These are phyloP conservation scores for Solanum bulbocastanum DNA, from an alignment of 257 asterid species.

Conservation along the genomic window DNA sequence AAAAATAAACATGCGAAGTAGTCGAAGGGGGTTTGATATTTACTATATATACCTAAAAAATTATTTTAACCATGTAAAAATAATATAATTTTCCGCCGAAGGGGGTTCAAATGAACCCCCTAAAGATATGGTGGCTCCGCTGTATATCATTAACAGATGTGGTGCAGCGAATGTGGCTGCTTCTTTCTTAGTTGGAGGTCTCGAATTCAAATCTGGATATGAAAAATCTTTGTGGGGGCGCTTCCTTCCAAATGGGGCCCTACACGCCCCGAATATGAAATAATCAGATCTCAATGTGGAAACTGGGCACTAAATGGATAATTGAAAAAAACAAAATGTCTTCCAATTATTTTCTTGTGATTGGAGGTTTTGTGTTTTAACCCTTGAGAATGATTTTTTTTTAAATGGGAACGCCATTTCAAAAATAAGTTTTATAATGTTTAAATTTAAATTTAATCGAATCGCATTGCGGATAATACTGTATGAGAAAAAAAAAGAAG, in stretches of 20 bases:
- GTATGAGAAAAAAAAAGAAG: background rate
- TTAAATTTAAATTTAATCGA: background rate
- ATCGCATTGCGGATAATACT: fast-evolving
- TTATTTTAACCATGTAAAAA: no score
- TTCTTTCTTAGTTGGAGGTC: background rate
- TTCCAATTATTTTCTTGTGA: background rate
- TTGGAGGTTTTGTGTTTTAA: background rate
- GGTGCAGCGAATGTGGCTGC: background rate
- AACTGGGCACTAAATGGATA: background rate
- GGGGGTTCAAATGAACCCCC: no score
- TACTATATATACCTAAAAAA: no score
- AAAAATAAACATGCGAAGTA: no score
- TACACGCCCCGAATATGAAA: fast-evolving
- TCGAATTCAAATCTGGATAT: no score
- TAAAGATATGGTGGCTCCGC: no score
- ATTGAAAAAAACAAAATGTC: no score
- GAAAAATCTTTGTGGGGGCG: no score
- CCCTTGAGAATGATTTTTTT: background rate
- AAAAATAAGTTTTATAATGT: no score
- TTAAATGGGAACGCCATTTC: no score
- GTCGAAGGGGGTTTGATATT: no score
- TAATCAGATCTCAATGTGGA: background rate
- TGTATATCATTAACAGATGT: background rate
- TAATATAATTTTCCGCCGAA: no score
- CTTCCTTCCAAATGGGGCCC: background rate